Evolutionary conservation across 306 rosid genomes (phyloP).

Genomic region (Lathyrus sativus): DNA sequence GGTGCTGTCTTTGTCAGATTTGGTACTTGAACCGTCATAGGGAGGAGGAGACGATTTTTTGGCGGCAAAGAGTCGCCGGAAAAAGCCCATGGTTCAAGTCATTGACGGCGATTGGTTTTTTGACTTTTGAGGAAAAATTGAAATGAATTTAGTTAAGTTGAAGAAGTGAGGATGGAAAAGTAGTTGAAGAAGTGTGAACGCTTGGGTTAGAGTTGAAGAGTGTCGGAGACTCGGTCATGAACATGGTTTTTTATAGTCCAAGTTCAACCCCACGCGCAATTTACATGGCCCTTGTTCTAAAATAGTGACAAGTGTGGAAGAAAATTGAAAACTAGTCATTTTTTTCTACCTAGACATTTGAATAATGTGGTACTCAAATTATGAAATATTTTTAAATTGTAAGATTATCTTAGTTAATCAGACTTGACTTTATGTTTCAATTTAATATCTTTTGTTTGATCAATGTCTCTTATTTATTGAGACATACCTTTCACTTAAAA

Average conservation of each 20-base stretch:
- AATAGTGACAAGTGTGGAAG: background rate
- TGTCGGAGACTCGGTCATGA: conserved; percentile 30
- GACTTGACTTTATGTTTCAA: too few species aligned
- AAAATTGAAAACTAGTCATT: background rate
- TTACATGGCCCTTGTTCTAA: background rate
- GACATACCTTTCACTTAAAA: too few species aligned
- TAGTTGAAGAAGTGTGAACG: conserved; percentile 7
- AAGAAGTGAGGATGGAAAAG: conserved; percentile 7
- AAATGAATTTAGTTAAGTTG: background rate
- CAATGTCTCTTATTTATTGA: too few species aligned
- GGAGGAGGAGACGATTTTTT: conserved; percentile 40
- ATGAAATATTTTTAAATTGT: too few species aligned
- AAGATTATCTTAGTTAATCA: too few species aligned
- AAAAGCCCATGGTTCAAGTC: conserved; percentile 72
- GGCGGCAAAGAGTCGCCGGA: conserved; percentile 81
- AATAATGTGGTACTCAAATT: too few species aligned
- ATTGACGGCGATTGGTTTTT: conserved; percentile 29
- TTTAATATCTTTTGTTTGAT: too few species aligned
- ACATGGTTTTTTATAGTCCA: background rate
- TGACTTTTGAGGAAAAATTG: background rate
- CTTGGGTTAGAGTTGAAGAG: conserved; percentile 27
- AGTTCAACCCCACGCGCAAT: conserved; percentile 9
- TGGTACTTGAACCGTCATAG: conserved; percentile 18
- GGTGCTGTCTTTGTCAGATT: conserved; percentile 36
- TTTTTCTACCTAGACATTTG: background rate